phyloP scores from a whole-genome alignment of 257 asterid species.

The Plantago ovata region DNA sequence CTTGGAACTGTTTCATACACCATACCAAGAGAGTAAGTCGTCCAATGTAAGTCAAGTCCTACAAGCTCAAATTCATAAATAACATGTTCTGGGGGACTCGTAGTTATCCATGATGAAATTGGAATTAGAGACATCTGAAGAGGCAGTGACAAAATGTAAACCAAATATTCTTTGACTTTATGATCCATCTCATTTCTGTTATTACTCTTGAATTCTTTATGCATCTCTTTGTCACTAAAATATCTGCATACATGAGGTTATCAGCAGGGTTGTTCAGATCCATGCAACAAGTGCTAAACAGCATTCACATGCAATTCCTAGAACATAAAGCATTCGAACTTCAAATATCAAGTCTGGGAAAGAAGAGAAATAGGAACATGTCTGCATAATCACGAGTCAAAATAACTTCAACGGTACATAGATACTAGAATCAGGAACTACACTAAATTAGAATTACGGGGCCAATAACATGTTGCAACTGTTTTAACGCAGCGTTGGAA shows the following conservation, averaged over 20 bases:
- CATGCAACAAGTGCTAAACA: conserved; percentile 6
- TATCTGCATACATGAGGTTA: conserved; percentile 66
- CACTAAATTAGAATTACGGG: neutral
- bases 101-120: conserved; percentile 42
- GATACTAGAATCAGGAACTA: neutral
- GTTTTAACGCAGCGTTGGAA: neutral
- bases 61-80: conserved; percentile 23
- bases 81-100: conserved; percentile 30
- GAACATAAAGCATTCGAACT: conserved; percentile 8
- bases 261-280: conserved; percentile 37
- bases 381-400: neutral
- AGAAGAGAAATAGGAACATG: neutral
- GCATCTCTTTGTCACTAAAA: conserved; percentile 54
- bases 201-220: conserved; percentile 56
- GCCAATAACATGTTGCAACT: neutral
- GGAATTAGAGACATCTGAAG: conserved; percentile 51
- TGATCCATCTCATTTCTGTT: conserved; percentile 63
- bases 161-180: conserved; percentile 32
- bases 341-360: conserved; percentile 13
- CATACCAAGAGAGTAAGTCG: conserved; percentile 34
- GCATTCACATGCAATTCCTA: conserved; percentile 7
- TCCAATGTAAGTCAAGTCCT: conserved; percentile 29
- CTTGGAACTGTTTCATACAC: conserved; percentile 39
- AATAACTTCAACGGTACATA: neutral
- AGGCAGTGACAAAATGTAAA: conserved; percentile 32